phyloP scores from a whole-genome alignment of 352 stramenopile species.

The Phytopythium ostracodes region DNA sequence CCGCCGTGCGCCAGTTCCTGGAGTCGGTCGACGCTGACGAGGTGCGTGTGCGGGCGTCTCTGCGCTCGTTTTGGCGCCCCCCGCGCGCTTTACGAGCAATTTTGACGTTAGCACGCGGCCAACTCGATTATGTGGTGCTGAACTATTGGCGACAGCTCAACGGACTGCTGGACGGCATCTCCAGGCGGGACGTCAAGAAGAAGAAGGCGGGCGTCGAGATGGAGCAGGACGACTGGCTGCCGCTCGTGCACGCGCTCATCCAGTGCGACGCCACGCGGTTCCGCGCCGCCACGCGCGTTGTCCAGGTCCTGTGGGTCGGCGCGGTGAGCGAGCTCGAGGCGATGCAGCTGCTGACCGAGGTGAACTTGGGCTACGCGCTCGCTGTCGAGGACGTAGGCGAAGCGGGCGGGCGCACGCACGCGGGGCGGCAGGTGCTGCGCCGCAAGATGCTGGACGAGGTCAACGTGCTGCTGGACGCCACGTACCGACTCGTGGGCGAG shows the following conservation, averaged over 20 bases:
- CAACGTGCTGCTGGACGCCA: slow-evolving; percentile 41
- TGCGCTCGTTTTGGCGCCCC: not conserved
- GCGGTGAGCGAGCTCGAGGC: slow-evolving; percentile 59
- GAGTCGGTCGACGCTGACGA: slow-evolving; percentile 51
- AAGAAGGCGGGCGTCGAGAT: slow-evolving; percentile 14
- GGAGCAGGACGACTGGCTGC: slow-evolving; percentile 51
- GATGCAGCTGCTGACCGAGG: slow-evolving; percentile 75
- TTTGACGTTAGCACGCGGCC: not conserved
- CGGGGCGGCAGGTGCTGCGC: slow-evolving; percentile 8
- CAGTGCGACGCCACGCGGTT: slow-evolving; percentile 48
- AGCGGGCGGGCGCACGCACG: not conserved
- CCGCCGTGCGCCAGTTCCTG: slow-evolving; percentile 60
- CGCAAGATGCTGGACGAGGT: slow-evolving; percentile 44
- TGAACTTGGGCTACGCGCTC: slow-evolving; percentile 59
- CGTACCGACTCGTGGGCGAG: slow-evolving; percentile 52
- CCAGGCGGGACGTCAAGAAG: slow-evolving; percentile 36
- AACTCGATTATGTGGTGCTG: not conserved
- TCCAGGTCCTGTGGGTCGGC: slow-evolving; percentile 53
- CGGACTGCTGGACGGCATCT: slow-evolving; percentile 53
- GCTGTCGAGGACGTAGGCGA: slow-evolving; percentile 31
- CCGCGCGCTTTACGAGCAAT: not conserved
- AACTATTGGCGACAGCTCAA: slow-evolving; percentile 31
- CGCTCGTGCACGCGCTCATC: slow-evolving; percentile 56
- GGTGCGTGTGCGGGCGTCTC: slow-evolving; percentile 16
- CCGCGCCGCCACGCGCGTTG: slow-evolving; percentile 47